A percentile compares a stretch with the other conserved stretches of the same genome.
These are phyloP conservation scores for Sporothrix euskadiensis DNA, from an alignment of 2,329 filamentous ascomycete genomes.

Conservation along the genomic window DNA sequence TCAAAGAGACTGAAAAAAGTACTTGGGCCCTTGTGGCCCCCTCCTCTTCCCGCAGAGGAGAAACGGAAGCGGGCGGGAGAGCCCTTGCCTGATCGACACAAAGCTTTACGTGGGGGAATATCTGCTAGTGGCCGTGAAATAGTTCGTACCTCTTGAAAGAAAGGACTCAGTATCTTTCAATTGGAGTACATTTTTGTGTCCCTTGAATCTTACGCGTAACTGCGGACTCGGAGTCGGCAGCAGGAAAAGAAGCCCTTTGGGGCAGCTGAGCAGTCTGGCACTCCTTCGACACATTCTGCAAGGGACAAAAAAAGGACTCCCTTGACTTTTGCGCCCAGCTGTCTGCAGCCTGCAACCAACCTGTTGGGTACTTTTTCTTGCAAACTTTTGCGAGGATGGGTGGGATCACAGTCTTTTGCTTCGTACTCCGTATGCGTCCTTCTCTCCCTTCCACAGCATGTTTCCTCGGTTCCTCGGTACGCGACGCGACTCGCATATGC, in stretches of 20 bases:
- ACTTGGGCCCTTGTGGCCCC: neutral
- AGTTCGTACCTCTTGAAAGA: neutral
- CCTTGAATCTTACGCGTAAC: neutral
- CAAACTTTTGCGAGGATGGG: conserved; percentile 4
- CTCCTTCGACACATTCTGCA: neutral
- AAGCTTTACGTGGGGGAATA: neutral
- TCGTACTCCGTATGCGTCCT: neutral
- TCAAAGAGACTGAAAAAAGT: neutral
- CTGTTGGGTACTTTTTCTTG: conserved; percentile 5
- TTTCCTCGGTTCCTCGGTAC: neutral
- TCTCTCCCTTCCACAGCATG: neutral
- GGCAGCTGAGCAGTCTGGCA: neutral
- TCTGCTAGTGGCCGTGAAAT: neutral
- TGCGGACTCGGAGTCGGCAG: neutral
- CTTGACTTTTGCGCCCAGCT: neutral
- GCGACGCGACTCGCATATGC: conserved; percentile 24
- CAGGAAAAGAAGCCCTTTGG: neutral
- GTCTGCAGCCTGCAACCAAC: neutral
- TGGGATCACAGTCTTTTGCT: too few species aligned
- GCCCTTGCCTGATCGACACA: conserved; percentile 5
- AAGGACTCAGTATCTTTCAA: neutral
- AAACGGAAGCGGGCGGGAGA: conserved; percentile 11
- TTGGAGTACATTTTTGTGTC: neutral
- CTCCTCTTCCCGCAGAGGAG: conserved; percentile 9
- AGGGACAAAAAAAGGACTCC: neutral